Conservation (phyloP, 805 yeast genomes). For the Cyberlindnera meyerae region DNA sequence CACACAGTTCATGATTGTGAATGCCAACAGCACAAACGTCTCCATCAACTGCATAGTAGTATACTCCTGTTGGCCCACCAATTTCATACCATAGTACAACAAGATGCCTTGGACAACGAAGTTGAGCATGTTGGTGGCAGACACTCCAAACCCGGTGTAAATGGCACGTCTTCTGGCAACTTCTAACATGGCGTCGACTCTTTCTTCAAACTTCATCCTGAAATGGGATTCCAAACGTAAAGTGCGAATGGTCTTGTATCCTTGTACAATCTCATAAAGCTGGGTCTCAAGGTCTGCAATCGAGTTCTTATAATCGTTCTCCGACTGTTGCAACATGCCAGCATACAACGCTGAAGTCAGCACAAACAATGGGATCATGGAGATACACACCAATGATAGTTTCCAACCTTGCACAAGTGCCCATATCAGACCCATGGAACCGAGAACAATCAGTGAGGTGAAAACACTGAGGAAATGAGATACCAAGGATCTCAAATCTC, state of each 20-base stretch:
- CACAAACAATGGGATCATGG: constrained; percentile 64
- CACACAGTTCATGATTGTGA: constrained; percentile 64
- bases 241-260: constrained; percentile 59
- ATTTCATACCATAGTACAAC: constrained; percentile 71
- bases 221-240: constrained; percentile 52
- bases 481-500: constrained; percentile 67
- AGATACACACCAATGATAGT: constrained; percentile 72
- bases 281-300: constrained; percentile 52
- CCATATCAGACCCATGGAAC: constrained; percentile 68
- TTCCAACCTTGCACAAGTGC: constrained; percentile 81
- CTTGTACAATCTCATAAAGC: constrained; percentile 46
- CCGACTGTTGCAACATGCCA: constrained; percentile 44
- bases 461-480: constrained; percentile 56
- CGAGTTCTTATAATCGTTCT: constrained; percentile 52
- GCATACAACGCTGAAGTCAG: constrained; percentile 50
- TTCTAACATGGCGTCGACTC: constrained; percentile 29
- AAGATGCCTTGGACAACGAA: constrained; percentile 64
- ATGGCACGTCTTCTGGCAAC: constrained; percentile 51
- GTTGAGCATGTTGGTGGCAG: constrained; percentile 48
- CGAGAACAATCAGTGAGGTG: constrained; percentile 48
- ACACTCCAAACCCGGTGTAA: constrained; percentile 62
- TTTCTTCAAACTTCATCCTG: constrained; percentile 28
- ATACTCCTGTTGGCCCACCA: constrained; percentile 60
- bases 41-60: constrained; percentile 53
- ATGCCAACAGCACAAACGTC: constrained; percentile 66